phyloP scores from a whole-genome alignment of 2,329 filamentous ascomycete species.

The Graphiopsis chlorocephala region DNA sequence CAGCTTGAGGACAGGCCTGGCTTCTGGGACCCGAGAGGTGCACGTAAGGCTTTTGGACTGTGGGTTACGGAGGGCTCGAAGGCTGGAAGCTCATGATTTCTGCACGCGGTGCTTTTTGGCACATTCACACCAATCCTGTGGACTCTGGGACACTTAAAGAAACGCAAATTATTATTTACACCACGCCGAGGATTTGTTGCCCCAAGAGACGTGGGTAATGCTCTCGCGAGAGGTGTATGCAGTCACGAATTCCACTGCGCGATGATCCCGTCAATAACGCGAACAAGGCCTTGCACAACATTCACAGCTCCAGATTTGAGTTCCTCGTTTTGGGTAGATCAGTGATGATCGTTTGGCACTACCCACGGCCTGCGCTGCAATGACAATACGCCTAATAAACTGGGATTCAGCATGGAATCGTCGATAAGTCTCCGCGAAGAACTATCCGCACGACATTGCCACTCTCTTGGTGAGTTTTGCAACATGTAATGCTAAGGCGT shows the following conservation, averaged over 20 bases:
- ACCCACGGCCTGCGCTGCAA: not conserved
- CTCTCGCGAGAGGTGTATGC: not conserved
- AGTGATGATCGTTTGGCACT: not conserved
- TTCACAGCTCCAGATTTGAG: not conserved
- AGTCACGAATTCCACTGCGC: not conserved
- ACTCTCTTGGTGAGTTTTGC: not conserved
- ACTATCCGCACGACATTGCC: not conserved
- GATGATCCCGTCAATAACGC: not conserved
- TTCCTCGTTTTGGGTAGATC: too few species aligned
- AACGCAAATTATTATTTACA: not conserved
- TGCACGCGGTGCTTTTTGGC: not conserved
- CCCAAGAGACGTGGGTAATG: not conserved
- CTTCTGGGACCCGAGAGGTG: slow-evolving; percentile 79
- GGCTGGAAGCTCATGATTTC: not conserved
- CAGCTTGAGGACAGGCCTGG: slow-evolving; percentile 75
- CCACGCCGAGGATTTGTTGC: not conserved
- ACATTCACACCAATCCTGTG: not conserved
- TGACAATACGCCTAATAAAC: not conserved
- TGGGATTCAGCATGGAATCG: too few species aligned
- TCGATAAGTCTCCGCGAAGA: not conserved
- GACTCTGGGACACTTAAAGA: too few species aligned
- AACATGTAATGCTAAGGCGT: not conserved
- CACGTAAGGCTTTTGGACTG: slow-evolving; percentile 73
- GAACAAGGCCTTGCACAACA: not conserved
- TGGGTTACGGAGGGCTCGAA: slow-evolving; percentile 57